Percentiles rank a stretch among this genome's conserved stretches.
phyloP scores from a whole-genome alignment of 352 stramenopile species.

The Peronospora belbahrii region DNA sequence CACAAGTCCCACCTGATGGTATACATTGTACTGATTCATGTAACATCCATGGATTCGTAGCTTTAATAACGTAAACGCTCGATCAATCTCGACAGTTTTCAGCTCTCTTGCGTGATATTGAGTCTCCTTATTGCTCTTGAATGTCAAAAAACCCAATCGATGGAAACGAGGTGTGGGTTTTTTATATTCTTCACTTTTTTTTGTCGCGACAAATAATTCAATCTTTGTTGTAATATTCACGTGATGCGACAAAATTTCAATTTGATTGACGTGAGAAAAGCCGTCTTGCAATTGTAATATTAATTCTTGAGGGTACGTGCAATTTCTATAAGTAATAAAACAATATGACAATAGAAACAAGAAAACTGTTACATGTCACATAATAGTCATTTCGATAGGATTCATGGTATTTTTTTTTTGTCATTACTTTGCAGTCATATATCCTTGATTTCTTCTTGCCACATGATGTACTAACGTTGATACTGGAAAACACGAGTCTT shows the following conservation, averaged over 20 bases:
- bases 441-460: constrained; percentile 46
- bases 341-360: neutral
- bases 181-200: constrained; percentile 24
- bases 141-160: constrained; percentile 76
- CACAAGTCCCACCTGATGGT: constrained; percentile 89
- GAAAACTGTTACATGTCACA: no score
- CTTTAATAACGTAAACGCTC: constrained; percentile 77
- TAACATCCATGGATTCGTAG: constrained; percentile 87
- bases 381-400: no score
- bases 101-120: constrained; percentile 86
- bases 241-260: constrained; percentile 89
- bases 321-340: constrained; percentile 51
- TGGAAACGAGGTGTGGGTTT: constrained; percentile 48
- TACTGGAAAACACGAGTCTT: constrained; percentile 81
- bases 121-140: constrained; percentile 81
- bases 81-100: constrained; percentile 89
- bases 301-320: constrained; percentile 90
- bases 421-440: constrained; percentile 80
- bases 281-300: constrained; percentile 75
- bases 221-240: constrained; percentile 90
- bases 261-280: constrained; percentile 61
- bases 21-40: constrained; percentile 84
- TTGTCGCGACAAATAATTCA: constrained; percentile 89
- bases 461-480: constrained; percentile 79
- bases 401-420: neutral